These are phyloP conservation scores for Coemansia sp. DNA, from an alignment of 192 early-diverging fungal genomes.

Conservation along the genomic window DNA sequence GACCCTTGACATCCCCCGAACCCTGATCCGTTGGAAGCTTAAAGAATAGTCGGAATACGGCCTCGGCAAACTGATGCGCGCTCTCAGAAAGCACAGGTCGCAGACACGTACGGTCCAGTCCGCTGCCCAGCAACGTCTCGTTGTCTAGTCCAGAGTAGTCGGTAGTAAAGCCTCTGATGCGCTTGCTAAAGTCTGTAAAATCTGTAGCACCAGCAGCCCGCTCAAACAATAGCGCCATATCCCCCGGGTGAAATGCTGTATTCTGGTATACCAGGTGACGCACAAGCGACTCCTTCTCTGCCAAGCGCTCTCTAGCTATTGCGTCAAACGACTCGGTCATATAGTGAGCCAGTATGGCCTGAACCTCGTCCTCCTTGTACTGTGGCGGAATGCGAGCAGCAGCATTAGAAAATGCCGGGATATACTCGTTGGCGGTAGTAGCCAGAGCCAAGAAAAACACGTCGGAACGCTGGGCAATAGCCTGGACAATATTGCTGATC, in stretches of 20 bases:
- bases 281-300: background rate
- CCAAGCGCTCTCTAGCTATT: background rate
- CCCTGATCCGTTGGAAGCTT: background rate
- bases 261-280: background rate
- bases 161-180: background rate
- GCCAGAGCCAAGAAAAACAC: slow-evolving; percentile 8
- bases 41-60: slow-evolving; percentile 5
- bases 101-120: background rate
- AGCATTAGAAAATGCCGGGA: background rate
- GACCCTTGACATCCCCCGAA: background rate
- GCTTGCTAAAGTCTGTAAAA: background rate
- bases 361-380: background rate
- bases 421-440: background rate
- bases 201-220: background rate
- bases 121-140: background rate
- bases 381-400: background rate
- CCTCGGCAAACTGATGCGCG: background rate
- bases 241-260: background rate
- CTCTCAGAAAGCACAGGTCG: background rate
- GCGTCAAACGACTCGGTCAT: background rate
- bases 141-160: background rate
- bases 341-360: background rate
- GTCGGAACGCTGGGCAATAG: background rate
- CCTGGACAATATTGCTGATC: background rate
- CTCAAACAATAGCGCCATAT: background rate